phyloP scores from a whole-genome alignment of 192 early-diverging fungal genomes.

The Obelidium mucronatum region DNA sequence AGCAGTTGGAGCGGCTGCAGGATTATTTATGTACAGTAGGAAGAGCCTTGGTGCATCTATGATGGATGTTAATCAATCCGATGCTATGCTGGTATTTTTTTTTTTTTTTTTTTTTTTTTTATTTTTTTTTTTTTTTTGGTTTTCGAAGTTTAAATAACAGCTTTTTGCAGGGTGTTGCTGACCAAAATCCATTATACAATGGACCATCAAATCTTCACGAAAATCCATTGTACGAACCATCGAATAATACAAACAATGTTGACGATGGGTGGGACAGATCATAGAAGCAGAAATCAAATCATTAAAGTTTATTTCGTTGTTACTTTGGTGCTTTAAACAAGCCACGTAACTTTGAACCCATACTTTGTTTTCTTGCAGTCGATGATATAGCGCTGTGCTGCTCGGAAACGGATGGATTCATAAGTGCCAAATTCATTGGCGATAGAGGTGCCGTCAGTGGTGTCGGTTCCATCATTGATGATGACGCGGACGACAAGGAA shows the following conservation, averaged over 20 bases:
- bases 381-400: not conserved
- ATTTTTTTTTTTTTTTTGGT: too few species aligned
- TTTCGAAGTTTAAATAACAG: not conserved
- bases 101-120: not conserved
- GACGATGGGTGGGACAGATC: too few species aligned
- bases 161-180: conserved; percentile 1
- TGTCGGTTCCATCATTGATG: not conserved
- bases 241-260: too few species aligned
- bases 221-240: conserved; percentile 3
- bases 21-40: not conserved
- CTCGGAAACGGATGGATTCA: too few species aligned
- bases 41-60: conserved; percentile 1
- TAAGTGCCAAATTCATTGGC: not conserved
- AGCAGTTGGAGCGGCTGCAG: conserved; percentile 2
- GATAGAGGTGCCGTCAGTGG: not conserved
- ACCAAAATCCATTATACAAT: not conserved
- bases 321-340: too few species aligned
- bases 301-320: too few species aligned
- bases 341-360: too few species aligned
- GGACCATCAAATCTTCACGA: not conserved
- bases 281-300: too few species aligned
- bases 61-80: not conserved
- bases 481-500: too few species aligned
- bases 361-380: not conserved
- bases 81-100: conserved; percentile 8